Evolutionary conservation across 345 rosid species (phyloP).

Genomic region (Populus ilicifolia): DNA sequence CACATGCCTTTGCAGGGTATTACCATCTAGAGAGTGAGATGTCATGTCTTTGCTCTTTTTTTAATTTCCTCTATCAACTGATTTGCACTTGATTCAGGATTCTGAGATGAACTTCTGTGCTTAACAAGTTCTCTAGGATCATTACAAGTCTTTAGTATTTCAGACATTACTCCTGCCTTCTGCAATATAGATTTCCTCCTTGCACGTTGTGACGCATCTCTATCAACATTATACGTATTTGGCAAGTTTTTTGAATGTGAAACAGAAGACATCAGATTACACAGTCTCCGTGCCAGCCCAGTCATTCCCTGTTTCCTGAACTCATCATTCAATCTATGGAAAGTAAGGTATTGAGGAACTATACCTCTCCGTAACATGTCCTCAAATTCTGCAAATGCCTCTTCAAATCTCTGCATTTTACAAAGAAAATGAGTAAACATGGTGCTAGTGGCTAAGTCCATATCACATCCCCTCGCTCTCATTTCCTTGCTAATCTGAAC

Average conservation of each 20-base stretch:
- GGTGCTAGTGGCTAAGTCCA: slow-evolving; percentile 61
- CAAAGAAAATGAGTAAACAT: slow-evolving; percentile 68
- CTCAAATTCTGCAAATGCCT: slow-evolving; percentile 67
- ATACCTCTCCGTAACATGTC: slow-evolving; percentile 63
- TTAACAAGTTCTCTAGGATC: slow-evolving; percentile 48
- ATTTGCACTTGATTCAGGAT: slow-evolving; percentile 17
- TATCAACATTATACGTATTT: slow-evolving; percentile 29
- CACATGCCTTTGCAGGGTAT: background rate
- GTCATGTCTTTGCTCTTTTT: background rate
- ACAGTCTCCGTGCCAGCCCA: slow-evolving; percentile 49
- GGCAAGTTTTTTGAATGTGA: slow-evolving; percentile 65
- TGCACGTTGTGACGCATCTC: slow-evolving; percentile 26
- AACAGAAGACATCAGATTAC: slow-evolving; percentile 55
- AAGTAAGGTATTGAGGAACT: slow-evolving; percentile 71
- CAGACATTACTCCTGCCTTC: slow-evolving; percentile 79
- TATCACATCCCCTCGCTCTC: slow-evolving; percentile 60
- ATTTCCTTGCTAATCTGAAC: slow-evolving; percentile 74
- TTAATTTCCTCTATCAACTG: slow-evolving; percentile 13
- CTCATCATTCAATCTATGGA: slow-evolving; percentile 54
- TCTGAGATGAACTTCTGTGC: slow-evolving; percentile 8
- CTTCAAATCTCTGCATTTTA: slow-evolving; percentile 57
- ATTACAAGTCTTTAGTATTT: slow-evolving; percentile 54
- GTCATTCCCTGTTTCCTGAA: slow-evolving; percentile 54
- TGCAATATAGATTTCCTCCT: slow-evolving; percentile 53
- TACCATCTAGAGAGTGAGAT: background rate